A percentile compares a stretch with the other conserved stretches of the same genome.
Conservation (phyloP, 2,329 filamentous ascomycete species). For the Neoarthrinium moseri region DNA sequence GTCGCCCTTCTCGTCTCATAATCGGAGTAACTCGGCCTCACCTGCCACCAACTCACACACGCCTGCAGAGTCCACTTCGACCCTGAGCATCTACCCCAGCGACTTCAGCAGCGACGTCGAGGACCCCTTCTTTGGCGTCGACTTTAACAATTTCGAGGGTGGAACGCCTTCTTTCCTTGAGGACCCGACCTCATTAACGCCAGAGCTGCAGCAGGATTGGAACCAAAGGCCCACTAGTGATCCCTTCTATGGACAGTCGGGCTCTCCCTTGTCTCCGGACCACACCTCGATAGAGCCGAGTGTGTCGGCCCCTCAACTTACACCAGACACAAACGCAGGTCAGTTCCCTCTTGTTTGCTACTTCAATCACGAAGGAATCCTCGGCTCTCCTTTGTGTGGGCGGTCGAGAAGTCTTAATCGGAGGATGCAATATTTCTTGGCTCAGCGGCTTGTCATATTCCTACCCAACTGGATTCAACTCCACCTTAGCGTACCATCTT, state of each 20-base stretch:
- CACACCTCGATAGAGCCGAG: constrained; percentile 29
- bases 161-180: constrained; percentile 46
- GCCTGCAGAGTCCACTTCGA: constrained; percentile 48
- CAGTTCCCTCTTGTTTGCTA: background rate
- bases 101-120: constrained; percentile 45
- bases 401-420: no score
- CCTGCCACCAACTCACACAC: constrained; percentile 40
- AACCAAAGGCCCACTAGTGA: background rate
- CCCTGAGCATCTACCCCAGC: constrained; percentile 46
- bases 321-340: constrained; percentile 44
- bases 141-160: constrained; percentile 42
- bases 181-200: constrained; percentile 20
- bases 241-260: constrained; percentile 8
- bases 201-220: background rate
- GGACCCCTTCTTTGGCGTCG: constrained; percentile 51
- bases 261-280: constrained; percentile 17
- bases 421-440: no score
- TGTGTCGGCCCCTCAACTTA: constrained; percentile 39
- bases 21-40: constrained; percentile 37
- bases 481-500: no score
- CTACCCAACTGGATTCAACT: no score
- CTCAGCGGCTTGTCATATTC: no score
- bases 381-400: no score
- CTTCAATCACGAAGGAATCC: background rate
- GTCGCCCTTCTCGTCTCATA: constrained; percentile 43